Conservation (phyloP, 768 basidiomycete species). For the Trametes meyenii region DNA sequence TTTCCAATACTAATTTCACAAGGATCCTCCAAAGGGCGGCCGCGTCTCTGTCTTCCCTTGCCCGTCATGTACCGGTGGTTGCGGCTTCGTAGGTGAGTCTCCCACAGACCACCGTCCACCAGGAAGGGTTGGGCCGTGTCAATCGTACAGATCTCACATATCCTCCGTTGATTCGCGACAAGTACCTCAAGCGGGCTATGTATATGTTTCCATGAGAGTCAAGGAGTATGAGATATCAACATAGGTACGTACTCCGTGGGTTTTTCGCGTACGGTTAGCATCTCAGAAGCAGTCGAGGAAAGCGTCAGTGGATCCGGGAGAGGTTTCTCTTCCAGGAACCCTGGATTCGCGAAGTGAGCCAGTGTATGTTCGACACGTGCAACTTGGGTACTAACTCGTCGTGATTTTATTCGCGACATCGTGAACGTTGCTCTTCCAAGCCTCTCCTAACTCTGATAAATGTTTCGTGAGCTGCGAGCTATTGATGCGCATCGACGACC, state of each 20-base stretch:
- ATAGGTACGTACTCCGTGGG: conserved; percentile 46
- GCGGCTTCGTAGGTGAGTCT: conserved; percentile 57
- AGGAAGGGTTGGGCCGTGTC: conserved; percentile 60
- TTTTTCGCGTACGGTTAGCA: conserved; percentile 52
- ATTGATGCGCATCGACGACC: neutral
- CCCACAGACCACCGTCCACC: conserved; percentile 62
- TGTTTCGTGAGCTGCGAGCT: neutral
- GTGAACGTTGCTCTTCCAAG: conserved; percentile 62
- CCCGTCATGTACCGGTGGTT: conserved; percentile 50
- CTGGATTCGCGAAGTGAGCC: conserved; percentile 38
- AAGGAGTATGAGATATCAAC: neutral
- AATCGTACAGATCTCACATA: conserved; percentile 66
- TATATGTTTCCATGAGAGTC: conserved; percentile 1
- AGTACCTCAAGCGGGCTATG: conserved; percentile 61
- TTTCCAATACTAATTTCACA: neutral
- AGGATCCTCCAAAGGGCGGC: neutral
- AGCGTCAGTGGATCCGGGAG: conserved; percentile 62
- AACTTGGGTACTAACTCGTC: conserved; percentile 45
- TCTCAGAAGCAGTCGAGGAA: conserved; percentile 54
- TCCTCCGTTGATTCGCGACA: conserved; percentile 54
- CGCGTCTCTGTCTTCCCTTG: neutral
- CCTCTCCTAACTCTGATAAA: conserved; percentile 49
- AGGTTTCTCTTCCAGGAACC: conserved; percentile 50
- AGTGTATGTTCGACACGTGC: neutral
- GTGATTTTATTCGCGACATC: conserved; percentile 52